Evolutionary conservation across 225 moss, liverwort and hornwort genomes (phyloP), one percentile per base, ranked within the genome.

Genomic region (Bryum argenteum): DNA sequence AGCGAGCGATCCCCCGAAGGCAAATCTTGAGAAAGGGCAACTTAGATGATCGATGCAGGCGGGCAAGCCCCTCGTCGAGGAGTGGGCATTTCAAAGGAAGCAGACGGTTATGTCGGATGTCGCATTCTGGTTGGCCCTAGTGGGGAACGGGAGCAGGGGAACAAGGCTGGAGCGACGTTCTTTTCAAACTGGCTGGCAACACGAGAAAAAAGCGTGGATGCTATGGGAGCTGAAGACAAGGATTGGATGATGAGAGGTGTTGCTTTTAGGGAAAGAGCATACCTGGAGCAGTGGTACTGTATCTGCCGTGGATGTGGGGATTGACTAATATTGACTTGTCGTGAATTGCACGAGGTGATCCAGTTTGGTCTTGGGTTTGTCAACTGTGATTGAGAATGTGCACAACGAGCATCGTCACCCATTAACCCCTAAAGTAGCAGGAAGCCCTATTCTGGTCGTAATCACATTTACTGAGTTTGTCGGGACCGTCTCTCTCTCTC

Each of bases 21-120:
- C 38, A 42, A 51, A 64, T 69, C 58, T 52, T 77, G 74, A 44
- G 0, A 17, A 16, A 50, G 33, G 33, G 33, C 7, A 24, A 38
- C 19, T 52, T 42, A 42, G 66, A 67, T 62, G 21, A 67, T 72
- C 43, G 42, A 40, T 6, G 48, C 48, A 47, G 26, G 16, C 16
- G 15, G 11, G 44, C 14, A 15, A 39, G 40, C 64, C 45, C 55
- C 44, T 48, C 39, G 0, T 45, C 56, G 10, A 69, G 45, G 21
- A 44, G 20, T 0, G 16, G 44, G 47, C 70, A 65, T 68, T 79
- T 73, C 71, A 18, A 71, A 80, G 75, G 71, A 61, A 58, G 59
- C 22, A 33, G 77, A 22, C 81, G 60, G 81, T 81, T 81, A 65
- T n/a, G 65, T 65, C 23, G 47, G 43, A 22, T 41, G 67, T 11